Evolutionary conservation across 2,329 filamentous ascomycete species (phyloP).

Genomic region (Endocalyx cinctus): DNA sequence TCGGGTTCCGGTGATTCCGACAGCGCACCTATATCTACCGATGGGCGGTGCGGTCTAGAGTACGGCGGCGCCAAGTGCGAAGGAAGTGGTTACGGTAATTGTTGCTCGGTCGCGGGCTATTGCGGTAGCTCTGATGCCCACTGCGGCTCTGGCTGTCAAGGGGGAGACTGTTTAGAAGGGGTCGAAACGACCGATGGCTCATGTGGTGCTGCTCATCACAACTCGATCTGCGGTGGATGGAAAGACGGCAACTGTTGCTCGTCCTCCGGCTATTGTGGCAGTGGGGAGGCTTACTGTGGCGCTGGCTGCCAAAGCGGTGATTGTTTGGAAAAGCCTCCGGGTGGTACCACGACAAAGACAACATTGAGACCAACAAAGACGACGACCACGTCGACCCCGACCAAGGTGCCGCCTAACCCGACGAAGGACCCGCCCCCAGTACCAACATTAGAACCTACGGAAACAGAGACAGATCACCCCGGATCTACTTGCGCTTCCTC

Average conservation of each 20-base stretch:
- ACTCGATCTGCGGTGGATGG: background rate
- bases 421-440: no score
- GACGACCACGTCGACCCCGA: no score
- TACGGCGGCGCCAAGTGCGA: background rate
- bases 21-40: background rate
- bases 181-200: background rate
- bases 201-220: background rate
- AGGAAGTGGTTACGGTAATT: background rate
- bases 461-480: no score
- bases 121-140: background rate
- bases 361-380: no score
- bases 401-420: no score
- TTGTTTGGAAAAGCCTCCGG: no score
- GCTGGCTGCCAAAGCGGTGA: background rate
- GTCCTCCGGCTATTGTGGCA: background rate
- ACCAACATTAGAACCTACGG: no score
- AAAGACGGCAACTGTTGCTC: background rate
- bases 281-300: background rate
- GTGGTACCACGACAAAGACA: no score
- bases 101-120: background rate
- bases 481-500: no score
- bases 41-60: background rate
- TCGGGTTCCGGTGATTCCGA: constrained; percentile 1
- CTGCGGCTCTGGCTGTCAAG: background rate
- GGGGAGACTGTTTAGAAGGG: background rate